Percentiles rank a stretch among this genome's conserved stretches.
Evolutionary conservation across 768 basidiomycete species (phyloP).

Genomic region (Sporobolomyces roseus): DNA sequence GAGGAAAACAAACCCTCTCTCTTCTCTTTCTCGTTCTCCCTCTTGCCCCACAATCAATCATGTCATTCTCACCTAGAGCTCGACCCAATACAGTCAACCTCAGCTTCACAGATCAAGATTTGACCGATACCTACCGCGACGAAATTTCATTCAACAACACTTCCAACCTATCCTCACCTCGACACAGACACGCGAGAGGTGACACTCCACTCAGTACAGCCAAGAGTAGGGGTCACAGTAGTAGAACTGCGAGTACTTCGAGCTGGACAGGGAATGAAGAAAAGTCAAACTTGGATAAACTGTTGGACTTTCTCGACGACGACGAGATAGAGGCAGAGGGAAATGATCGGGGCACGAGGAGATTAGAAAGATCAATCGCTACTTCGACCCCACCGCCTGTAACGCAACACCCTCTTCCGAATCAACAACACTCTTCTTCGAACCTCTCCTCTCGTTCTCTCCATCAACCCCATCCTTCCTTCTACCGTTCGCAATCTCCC

Average conservation of each 20-base stretch:
- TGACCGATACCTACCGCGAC: slow-evolving; percentile 28
- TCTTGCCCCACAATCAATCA: not conserved
- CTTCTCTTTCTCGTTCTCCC: not conserved
- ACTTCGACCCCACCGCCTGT: no score
- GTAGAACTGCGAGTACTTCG: not conserved
- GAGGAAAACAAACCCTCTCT: not conserved
- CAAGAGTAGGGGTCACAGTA: not conserved
- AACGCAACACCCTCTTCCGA: no score
- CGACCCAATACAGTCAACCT: slow-evolving; percentile 25
- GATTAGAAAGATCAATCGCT: no score
- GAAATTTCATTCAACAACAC: not conserved
- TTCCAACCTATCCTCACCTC: not conserved
- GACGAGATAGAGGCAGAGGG: slow-evolving; percentile 1
- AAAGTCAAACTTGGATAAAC: slow-evolving; percentile 16
- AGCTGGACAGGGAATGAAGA: not conserved
- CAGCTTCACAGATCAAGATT: slow-evolving; percentile 6
- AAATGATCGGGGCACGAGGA: no score
- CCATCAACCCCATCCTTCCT: no score
- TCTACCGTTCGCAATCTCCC: no score
- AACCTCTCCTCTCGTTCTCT: no score
- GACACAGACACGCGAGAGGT: slow-evolving; percentile 6
- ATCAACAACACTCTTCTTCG: no score
- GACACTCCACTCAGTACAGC: slow-evolving; percentile 25
- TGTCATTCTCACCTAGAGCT: slow-evolving; percentile 11
- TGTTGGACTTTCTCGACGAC: slow-evolving; percentile 26